Evolutionary conservation across 495 filamentous ascomycete species (phyloP).

Genomic region (Pseudomonodictys pantanalensis): DNA sequence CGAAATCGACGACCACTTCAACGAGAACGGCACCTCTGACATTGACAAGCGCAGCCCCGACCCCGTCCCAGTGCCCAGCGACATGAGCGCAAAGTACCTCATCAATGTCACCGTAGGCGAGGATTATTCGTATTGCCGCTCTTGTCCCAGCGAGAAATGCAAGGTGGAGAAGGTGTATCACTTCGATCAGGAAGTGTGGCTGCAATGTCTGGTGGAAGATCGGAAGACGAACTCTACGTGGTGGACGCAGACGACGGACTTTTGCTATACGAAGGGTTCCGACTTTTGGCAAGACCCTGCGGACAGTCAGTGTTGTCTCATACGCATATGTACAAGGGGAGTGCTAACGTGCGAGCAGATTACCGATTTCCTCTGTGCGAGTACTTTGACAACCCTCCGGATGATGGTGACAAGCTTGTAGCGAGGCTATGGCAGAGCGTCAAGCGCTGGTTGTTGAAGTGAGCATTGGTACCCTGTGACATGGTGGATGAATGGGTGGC

Average conservation of each 20-base stretch:
- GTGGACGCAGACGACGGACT: slow-evolving; percentile 33
- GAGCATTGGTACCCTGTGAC: too few relatives aligned
- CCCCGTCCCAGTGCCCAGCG: neutral
- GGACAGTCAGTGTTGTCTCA: slow-evolving; percentile 20
- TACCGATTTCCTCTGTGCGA: too few relatives aligned
- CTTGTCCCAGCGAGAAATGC: slow-evolving; percentile 6
- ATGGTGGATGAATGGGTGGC: too few relatives aligned
- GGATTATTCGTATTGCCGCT: slow-evolving; percentile 17
- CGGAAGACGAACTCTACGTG: slow-evolving; percentile 26
- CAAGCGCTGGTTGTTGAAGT: too few relatives aligned
- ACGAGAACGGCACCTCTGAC: slow-evolving; percentile 24
- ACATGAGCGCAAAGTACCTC: slow-evolving; percentile 13
- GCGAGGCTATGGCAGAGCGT: too few relatives aligned
- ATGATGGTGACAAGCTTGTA: too few relatives aligned
- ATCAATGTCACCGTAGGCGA: slow-evolving; percentile 33
- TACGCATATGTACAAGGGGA: too few relatives aligned
- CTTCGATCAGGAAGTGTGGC: slow-evolving; percentile 23
- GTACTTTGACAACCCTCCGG: too few relatives aligned
- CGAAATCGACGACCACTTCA: slow-evolving; percentile 11
- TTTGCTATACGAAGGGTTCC: slow-evolving; percentile 26
- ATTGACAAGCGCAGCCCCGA: slow-evolving; percentile 9
- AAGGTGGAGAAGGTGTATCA: slow-evolving; percentile 1
- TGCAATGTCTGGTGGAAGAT: slow-evolving; percentile 25
- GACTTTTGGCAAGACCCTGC: slow-evolving; percentile 28
- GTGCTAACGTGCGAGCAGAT: too few relatives aligned